phyloP scores from a whole-genome alignment of 2,329 filamentous ascomycete species.

The Fusarium sp. region DNA sequence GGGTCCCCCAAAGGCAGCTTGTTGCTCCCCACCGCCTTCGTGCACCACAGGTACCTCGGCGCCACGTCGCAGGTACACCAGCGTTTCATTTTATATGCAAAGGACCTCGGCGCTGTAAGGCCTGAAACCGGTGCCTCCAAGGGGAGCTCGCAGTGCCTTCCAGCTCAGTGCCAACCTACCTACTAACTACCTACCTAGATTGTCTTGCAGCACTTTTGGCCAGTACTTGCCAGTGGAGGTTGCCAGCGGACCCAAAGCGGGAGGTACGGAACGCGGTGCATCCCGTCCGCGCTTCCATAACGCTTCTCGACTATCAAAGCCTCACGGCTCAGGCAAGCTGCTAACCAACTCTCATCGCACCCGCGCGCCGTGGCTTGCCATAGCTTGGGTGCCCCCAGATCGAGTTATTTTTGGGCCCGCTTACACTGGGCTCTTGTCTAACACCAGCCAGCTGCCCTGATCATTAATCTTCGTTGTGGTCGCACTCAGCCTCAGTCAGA shows the following conservation, averaged over 20 bases:
- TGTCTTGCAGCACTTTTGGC: too few relatives aligned
- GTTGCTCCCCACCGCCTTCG: conserved; percentile 7
- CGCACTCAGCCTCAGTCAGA: not conserved
- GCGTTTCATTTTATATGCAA: conserved; percentile 2
- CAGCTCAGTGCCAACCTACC: not conserved
- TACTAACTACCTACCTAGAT: too few relatives aligned
- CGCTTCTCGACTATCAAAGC: conserved; percentile 23
- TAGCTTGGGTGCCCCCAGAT: conserved; percentile 1
- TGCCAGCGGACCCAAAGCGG: conserved; percentile 1
- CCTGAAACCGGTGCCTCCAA: conserved; percentile 27
- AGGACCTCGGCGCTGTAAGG: not conserved
- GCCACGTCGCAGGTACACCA: conserved; percentile 21
- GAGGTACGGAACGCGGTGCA: conserved; percentile 4
- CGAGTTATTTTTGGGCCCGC: conserved; percentile 7
- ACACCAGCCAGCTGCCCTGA: conserved; percentile 27
- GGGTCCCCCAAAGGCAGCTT: not conserved
- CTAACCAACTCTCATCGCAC: conserved; percentile 6
- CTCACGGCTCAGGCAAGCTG: conserved; percentile 17
- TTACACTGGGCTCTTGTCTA: conserved; percentile 26
- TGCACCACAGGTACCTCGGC: conserved; percentile 17
- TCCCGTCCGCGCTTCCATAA: conserved; percentile 18
- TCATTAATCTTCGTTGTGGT: conserved; percentile 23
- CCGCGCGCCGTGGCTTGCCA: conserved; percentile 3
- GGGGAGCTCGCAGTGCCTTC: conserved; percentile 18
- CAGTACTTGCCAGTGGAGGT: too few relatives aligned